Conservation (phyloP, 2,329 filamentous ascomycete species). For the Aspergillus novofumigatus region DNA sequence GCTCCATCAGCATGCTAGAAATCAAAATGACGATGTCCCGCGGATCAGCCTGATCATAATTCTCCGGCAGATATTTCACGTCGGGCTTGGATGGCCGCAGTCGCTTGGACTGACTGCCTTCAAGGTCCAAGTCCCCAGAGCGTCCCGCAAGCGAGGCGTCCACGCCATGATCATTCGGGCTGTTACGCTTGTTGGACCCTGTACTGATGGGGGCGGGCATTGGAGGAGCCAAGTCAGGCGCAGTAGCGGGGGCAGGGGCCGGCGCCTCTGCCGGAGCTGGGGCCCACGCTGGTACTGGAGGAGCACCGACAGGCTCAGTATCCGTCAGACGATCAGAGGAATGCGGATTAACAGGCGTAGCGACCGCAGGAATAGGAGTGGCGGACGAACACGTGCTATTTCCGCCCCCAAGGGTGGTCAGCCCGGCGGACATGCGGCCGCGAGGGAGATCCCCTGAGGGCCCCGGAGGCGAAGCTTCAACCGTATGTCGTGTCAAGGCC, state of each 20-base stretch:
- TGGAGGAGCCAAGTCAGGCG: conserved; percentile 17
- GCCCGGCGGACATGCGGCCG: conserved; percentile 33
- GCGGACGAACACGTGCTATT: conserved; percentile 18
- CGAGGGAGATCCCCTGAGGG: conserved; percentile 31
- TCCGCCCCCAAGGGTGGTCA: conserved; percentile 31
- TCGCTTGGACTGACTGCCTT: conserved; percentile 43
- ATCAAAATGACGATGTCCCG: conserved; percentile 89
- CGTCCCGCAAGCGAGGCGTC: conserved; percentile 19
- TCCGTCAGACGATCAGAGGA: conserved; percentile 6
- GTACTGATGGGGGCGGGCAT: conserved; percentile 27
- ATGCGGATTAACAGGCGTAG: conserved; percentile 7
- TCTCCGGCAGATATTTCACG: conserved; percentile 55
- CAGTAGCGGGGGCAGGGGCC: conserved; percentile 13
- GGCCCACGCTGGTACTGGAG: conserved; percentile 15
- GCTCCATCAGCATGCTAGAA: conserved; percentile 89
- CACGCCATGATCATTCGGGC: conserved; percentile 22
- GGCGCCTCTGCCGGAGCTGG: conserved; percentile 6
- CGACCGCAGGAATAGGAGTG: conserved; percentile 14
- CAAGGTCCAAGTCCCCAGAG: conserved; percentile 19
- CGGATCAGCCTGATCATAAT: conserved; percentile 76
- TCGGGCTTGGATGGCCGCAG: conserved; percentile 42
- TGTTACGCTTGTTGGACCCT: conserved; percentile 34
- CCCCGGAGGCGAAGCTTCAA: conserved; percentile 30
- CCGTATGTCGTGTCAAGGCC: conserved; percentile 36
- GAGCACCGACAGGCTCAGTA: conserved; percentile 11